Evolutionary conservation across 257 asterid species (phyloP).

Genomic region (Voacanga thouarsii): DNA sequence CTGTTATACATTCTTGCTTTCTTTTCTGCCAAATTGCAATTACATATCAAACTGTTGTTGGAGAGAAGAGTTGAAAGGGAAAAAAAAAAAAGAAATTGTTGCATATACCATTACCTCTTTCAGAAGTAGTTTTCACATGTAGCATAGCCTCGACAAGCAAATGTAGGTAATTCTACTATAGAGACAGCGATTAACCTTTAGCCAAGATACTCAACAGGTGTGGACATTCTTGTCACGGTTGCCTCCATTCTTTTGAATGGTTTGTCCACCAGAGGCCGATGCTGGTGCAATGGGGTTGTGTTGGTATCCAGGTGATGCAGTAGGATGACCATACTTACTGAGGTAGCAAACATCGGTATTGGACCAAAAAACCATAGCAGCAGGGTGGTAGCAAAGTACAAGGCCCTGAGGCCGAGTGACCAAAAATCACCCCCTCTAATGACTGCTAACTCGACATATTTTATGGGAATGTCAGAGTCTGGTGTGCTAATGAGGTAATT

Average conservation of each 20-base stretch:
- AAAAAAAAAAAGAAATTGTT: too few relatives aligned
- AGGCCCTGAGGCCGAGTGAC: constrained; percentile 64
- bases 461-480: constrained; percentile 33
- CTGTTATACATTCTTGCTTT: background rate
- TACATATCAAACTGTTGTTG: too few relatives aligned
- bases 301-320: constrained; percentile 55
- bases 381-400: constrained; percentile 55
- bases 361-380: constrained; percentile 73
- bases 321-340: constrained; percentile 44
- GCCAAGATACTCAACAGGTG: constrained; percentile 8
- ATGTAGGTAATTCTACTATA: background rate
- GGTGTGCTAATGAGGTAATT: constrained; percentile 58
- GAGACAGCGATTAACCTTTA: background rate
- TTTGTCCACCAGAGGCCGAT: constrained; percentile 15
- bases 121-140: too few relatives aligned
- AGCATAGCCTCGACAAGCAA: background rate
- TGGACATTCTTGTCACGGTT: background rate
- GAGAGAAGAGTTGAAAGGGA: background rate
- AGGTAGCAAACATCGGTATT: constrained; percentile 61
- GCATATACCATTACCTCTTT: too few relatives aligned
- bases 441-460: constrained; percentile 50
- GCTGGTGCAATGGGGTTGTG: constrained; percentile 35
- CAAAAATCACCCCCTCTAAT: constrained; percentile 69
- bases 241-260: constrained; percentile 10
- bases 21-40: background rate